Evolutionary conservation across 176 grass and related monocot species (phyloP).

Genomic region (Rhynchospora tenuis): DNA sequence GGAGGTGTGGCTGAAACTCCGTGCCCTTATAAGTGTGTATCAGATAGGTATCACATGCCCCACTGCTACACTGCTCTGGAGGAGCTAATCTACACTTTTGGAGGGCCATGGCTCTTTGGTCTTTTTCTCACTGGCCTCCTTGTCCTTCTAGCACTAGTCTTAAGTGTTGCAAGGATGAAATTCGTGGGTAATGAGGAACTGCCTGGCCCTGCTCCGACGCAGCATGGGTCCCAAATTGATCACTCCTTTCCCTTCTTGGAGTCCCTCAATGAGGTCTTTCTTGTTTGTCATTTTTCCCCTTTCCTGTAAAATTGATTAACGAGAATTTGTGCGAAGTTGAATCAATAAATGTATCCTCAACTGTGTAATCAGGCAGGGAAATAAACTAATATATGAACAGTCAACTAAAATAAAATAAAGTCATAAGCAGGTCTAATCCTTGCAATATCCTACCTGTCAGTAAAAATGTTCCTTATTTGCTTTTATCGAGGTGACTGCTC

Average conservation of each 20-base stretch:
- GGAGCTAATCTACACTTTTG: constrained; percentile 98
- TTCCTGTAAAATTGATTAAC: not conserved
- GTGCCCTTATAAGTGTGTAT: constrained; percentile 85
- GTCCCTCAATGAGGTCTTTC: constrained; percentile 86
- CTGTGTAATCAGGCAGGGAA: not conserved
- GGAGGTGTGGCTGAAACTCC: constrained; percentile 86
- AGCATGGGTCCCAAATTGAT: constrained; percentile 96
- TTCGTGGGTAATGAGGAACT: constrained; percentile 95
- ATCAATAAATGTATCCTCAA: not conserved
- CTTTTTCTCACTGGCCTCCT: constrained; percentile 94
- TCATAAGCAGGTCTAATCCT: not conserved
- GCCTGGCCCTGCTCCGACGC: constrained; percentile 91
- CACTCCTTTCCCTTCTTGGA: constrained; percentile 99
- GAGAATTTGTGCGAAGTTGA: not conserved
- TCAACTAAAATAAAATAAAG: not conserved
- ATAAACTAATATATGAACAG: not conserved
- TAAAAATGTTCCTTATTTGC: too few species aligned
- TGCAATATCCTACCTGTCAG: too few species aligned
- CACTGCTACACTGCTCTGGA: constrained; percentile 97
- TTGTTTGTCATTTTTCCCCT: constrained; percentile 6
- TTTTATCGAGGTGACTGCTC: not conserved
- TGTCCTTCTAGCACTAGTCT: constrained; percentile 86
- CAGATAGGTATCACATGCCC: constrained; percentile 99
- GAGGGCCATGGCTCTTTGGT: constrained; percentile 97
- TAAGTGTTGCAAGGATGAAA: constrained; percentile 99